Evolutionary conservation across 2,329 filamentous ascomycete species (phyloP).

Genomic region (Cercospora beticola): DNA sequence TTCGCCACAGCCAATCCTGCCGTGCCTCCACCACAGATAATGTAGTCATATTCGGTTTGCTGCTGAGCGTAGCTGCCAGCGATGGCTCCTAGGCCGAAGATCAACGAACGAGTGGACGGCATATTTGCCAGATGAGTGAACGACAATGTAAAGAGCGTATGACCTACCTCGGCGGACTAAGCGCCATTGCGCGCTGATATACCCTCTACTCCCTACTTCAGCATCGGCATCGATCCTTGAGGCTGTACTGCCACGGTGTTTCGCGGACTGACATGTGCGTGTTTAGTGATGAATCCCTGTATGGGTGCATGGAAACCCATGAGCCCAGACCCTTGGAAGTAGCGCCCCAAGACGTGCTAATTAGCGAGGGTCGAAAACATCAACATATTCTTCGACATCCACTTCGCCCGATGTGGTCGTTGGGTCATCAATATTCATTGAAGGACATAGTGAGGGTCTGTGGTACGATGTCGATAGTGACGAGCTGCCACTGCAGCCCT

Average conservation of each 20-base stretch:
- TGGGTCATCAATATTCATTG: background rate
- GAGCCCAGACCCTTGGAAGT: background rate
- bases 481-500: background rate
- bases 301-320: background rate
- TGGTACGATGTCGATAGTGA: background rate
- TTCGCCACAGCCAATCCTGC: conserved; percentile 34
- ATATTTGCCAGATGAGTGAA: background rate
- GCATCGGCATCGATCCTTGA: background rate
- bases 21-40: conserved; percentile 34
- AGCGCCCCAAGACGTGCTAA: background rate
- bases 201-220: background rate
- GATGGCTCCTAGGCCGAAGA: background rate
- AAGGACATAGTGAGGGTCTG: background rate
- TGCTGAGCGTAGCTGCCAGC: conserved; percentile 2
- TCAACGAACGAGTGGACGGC: conserved; percentile 11
- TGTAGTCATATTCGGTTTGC: conserved; percentile 17
- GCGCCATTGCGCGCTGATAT: background rate
- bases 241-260: background rate
- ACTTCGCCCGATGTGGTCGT: background rate
- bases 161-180: background rate
- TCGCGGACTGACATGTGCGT: background rate
- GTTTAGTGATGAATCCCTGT: background rate
- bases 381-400: background rate
- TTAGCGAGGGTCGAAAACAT: background rate
- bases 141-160: background rate